Conservation (phyloP, 169 alveolate species). For the Cryptosporidium tyzzeri region DNA sequence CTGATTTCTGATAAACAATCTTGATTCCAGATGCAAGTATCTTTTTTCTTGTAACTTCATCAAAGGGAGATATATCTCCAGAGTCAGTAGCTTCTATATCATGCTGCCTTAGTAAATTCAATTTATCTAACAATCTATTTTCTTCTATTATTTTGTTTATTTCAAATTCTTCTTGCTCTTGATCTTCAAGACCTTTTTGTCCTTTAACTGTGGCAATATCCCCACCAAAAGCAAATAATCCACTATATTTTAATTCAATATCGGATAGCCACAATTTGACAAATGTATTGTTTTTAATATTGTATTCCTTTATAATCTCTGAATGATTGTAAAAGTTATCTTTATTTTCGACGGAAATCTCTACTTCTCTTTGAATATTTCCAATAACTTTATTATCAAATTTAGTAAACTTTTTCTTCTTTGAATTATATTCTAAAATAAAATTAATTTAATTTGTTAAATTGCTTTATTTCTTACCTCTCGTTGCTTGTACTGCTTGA, state of each 20-base stretch:
- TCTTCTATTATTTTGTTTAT: constrained; percentile 41
- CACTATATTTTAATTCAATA: constrained; percentile 24
- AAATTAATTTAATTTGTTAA: not conserved
- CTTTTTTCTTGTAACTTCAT: constrained; percentile 9
- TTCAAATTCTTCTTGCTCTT: constrained; percentile 12
- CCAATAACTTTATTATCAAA: constrained; percentile 49
- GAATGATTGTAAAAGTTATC: not conserved
- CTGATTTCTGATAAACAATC: not conserved
- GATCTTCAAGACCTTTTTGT: not conserved
- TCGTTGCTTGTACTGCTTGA: constrained; percentile 11
- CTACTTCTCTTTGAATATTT: constrained; percentile 2
- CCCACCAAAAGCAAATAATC: not conserved
- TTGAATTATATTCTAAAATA: constrained; percentile 10
- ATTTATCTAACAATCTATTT: constrained; percentile 34
- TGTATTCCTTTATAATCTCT: constrained; percentile 8
- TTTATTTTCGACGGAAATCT: constrained; percentile 1
- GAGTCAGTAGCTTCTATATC: constrained; percentile 5
- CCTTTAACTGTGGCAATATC: not conserved
- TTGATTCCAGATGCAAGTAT: constrained; percentile 40
- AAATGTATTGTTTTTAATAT: constrained; percentile 41
- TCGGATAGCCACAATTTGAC: constrained; percentile 67
- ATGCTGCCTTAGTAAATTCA: constrained; percentile 24
- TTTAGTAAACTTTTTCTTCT: constrained; percentile 37
- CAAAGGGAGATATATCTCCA: constrained; percentile 14
- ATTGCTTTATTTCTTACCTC: not conserved